These are phyloP conservation scores for Silene coronaria DNA, from an alignment of 179 eudicot genomes.

Conservation along the genomic window DNA sequence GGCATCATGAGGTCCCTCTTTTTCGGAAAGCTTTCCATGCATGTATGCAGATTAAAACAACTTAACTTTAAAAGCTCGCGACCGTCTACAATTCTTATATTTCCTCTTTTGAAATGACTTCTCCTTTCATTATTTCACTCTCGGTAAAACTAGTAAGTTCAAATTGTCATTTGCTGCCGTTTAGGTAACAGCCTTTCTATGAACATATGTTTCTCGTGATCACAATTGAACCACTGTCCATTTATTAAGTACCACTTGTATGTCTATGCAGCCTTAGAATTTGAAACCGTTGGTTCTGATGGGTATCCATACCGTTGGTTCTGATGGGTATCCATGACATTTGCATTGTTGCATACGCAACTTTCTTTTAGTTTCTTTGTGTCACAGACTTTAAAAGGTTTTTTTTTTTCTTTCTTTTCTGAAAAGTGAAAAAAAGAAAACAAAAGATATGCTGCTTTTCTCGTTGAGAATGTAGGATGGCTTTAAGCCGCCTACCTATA, in stretches of 20 bases:
- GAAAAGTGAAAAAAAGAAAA: neutral
- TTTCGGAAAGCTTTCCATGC: neutral
- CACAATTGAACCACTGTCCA: constrained; percentile 7
- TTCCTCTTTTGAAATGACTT: neutral
- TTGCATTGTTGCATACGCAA: neutral
- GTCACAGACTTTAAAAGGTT: neutral
- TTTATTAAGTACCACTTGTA: constrained; percentile 13
- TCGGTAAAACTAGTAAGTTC: neutral
- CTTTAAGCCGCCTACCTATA: neutral
- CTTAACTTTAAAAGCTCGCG: neutral
- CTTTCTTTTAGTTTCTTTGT: neutral
- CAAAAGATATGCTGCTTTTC: neutral
- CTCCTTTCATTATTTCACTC: neutral
- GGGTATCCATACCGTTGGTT: neutral
- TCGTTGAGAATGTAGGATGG: neutral
- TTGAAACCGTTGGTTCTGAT: neutral
- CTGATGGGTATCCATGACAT: neutral
- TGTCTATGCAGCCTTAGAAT: neutral
- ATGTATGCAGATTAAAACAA: neutral
- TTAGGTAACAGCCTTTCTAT: constrained; percentile 10
- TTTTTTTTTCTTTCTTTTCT: neutral
- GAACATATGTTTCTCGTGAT: constrained; percentile 12
- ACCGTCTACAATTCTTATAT: neutral
- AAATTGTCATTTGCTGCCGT: neutral
- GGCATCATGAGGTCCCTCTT: neutral